A percentile compares a stretch with the other conserved stretches of the same genome.
These are phyloP conservation scores for Carex littledalei DNA, from an alignment of 176 grass and related monocot genomes.

Conservation along the genomic window DNA sequence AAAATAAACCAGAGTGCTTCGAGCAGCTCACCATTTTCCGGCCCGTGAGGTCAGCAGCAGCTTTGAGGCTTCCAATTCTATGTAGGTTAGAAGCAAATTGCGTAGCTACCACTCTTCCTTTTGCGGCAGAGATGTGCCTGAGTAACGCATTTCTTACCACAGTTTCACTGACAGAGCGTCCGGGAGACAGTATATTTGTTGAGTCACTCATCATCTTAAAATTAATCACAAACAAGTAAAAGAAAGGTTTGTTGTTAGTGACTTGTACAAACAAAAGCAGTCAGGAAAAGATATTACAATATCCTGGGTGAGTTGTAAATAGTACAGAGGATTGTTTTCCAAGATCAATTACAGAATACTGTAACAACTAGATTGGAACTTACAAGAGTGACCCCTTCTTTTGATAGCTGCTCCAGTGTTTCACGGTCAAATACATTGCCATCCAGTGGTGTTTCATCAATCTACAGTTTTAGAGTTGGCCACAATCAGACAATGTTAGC, in stretches of 20 bases:
- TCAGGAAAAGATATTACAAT: not conserved
- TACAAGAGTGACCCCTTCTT: slow-evolving; percentile 99
- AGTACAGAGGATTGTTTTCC: not conserved
- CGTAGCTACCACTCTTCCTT: slow-evolving; percentile 96
- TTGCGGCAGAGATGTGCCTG: slow-evolving; percentile 78
- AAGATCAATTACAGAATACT: not conserved
- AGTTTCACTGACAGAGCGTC: slow-evolving; percentile 91
- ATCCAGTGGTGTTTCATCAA: slow-evolving; percentile 97
- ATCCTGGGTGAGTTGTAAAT: not conserved
- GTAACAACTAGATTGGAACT: slow-evolving; percentile 24
- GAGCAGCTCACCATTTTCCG: slow-evolving; percentile 68
- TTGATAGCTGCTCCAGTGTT: slow-evolving; percentile 91
- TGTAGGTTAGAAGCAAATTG: slow-evolving; percentile 99
- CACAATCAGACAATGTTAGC: not conserved
- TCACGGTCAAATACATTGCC: slow-evolving; percentile 88
- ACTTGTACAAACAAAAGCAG: not conserved
- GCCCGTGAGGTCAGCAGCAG: slow-evolving; percentile 87
- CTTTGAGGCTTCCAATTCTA: slow-evolving; percentile 97
- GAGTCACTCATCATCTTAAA: slow-evolving; percentile 99
- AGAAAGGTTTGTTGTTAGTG: slow-evolving; percentile 18
- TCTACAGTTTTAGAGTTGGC: slow-evolving; percentile 32
- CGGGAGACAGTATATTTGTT: slow-evolving; percentile 96
- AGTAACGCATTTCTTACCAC: slow-evolving; percentile 78
- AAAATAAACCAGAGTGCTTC: not conserved
- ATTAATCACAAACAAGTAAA: slow-evolving; percentile 6